phyloP scores from a whole-genome alignment of 352 stramenopile genomes.

The Phytophthora chlamydospora region DNA sequence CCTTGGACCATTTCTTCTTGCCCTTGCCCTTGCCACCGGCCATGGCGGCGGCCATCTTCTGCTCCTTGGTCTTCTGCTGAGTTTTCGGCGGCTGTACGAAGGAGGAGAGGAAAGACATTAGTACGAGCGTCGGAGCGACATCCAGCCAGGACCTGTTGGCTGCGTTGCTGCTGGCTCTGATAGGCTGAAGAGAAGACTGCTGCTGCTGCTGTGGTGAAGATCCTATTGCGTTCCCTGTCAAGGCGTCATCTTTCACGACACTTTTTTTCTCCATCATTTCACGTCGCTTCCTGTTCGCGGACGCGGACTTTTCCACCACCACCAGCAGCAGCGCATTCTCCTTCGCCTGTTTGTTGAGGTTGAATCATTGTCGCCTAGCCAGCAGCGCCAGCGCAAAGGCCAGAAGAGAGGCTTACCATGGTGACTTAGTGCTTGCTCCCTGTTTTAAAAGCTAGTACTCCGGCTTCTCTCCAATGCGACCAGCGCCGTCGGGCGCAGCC shows the following conservation, averaged over 20 bases:
- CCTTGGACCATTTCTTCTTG: slow-evolving; percentile 99
- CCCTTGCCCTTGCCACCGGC: slow-evolving; percentile 97
- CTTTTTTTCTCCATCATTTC: too few species aligned
- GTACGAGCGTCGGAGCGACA: slow-evolving; percentile 7
- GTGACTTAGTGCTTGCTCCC: slow-evolving; percentile 85
- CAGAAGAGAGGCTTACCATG: slow-evolving; percentile 65
- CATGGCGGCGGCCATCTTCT: slow-evolving; percentile 99
- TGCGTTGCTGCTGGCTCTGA: neutral
- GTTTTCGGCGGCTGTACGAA: slow-evolving; percentile 95
- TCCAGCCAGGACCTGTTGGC: slow-evolving; percentile 3
- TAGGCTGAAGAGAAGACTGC: neutral
- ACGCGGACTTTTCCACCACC: neutral
- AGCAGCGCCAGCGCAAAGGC: too few species aligned
- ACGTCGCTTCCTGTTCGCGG: too few species aligned
- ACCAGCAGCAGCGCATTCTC: slow-evolving; percentile 25
- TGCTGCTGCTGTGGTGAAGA: neutral
- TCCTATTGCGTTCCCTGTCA: too few species aligned
- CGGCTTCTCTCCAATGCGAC: too few species aligned
- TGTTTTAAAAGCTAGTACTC: slow-evolving; percentile 78
- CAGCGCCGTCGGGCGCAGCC: slow-evolving; percentile 33
- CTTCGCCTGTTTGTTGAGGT: slow-evolving; percentile 7
- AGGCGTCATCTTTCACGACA: too few species aligned
- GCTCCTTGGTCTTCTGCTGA: slow-evolving; percentile 99
- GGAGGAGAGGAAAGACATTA: slow-evolving; percentile 14
- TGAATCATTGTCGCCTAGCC: neutral